Evolutionary conservation across 768 basidiomycete genomes (phyloP), one percentile per base, ranked within the genome.

Genomic region (Serendipita vermifera): DNA sequence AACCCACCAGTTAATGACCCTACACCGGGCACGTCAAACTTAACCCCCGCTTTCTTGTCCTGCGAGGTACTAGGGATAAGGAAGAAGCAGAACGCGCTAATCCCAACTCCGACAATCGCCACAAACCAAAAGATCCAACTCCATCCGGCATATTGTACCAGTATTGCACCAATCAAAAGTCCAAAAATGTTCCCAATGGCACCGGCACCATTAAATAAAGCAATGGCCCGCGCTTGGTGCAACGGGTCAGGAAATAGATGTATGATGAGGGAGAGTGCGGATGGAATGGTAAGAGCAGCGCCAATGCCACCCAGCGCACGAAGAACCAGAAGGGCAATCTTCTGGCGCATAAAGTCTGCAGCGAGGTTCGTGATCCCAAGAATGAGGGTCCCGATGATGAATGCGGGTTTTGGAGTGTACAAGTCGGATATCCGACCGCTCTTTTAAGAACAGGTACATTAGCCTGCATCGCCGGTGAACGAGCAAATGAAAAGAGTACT

Each of bases 61-160:
- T 9, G 9, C 11, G 7, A 15, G 22, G n/a, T 22, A 11, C 14
- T 55, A 31, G 74, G 74, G 3, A 75, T 66, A 51, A 72, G 55
- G 29, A 72, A 60, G 15, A 68, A n/a, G 41, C 68, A 64, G 2
- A 61, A 53, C 15, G 68, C 15, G 33, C 70, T 64, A 11, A 73
- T 64, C 14, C 67, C 61, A 4, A 69, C 53, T 35, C 69, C 62
- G 35, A 77, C 55, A 33, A 77, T 69, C 1, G 73, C 69, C 33
- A 70, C 64, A 57, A 74, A 70, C 63, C 72, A 77, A 62, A 80
- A 78, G 17, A 77, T 69, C 77, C 77, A 77, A 29, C 64, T 70
- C 67, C 73, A 79, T 9, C 72, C 69, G 2, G 66, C 65, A 29
- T 64, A 71, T 35, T 67, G 59, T 2, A 72, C 70, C 35, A 77